phyloP scores from a whole-genome alignment of 306 rosid genomes.

The Fragaria iinumae region DNA sequence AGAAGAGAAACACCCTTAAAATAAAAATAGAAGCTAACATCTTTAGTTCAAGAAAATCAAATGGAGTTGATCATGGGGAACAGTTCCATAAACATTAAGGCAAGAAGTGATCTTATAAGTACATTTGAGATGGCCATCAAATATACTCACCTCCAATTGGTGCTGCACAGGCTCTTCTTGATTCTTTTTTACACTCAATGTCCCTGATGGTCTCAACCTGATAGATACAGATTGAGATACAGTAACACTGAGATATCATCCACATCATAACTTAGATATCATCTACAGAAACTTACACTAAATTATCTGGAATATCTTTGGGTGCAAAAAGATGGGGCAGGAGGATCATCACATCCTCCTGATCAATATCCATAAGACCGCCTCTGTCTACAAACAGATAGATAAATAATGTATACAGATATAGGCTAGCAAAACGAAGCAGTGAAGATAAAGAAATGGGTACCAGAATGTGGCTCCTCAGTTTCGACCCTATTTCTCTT shows the following conservation, averaged over 20 bases:
- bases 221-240: conserved; percentile 7
- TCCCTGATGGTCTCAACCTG: conserved; percentile 60
- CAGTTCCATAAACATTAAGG: not conserved
- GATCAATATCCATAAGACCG: conserved; percentile 58
- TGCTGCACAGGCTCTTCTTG: conserved; percentile 50
- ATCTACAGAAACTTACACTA: conserved; percentile 53
- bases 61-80: not conserved
- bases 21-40: not conserved
- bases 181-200: conserved; percentile 45
- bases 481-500: conserved; percentile 60
- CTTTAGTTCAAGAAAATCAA: not conserved
- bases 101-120: not conserved
- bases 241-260: conserved; percentile 5
- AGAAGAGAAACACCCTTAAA: not conserved
- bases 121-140: not conserved
- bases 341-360: conserved; percentile 74
- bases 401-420: not conserved
- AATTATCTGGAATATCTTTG: conserved; percentile 75
- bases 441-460: conserved; percentile 25
- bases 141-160: conserved; percentile 52
- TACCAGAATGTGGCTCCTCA: conserved; percentile 64
- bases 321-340: conserved; percentile 72
- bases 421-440: conserved; percentile 9
- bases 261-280: not conserved
- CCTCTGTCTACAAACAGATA: conserved; percentile 44